Conservation (phyloP, 176 grass and related monocot species). For the Carex myosuroides region DNA sequence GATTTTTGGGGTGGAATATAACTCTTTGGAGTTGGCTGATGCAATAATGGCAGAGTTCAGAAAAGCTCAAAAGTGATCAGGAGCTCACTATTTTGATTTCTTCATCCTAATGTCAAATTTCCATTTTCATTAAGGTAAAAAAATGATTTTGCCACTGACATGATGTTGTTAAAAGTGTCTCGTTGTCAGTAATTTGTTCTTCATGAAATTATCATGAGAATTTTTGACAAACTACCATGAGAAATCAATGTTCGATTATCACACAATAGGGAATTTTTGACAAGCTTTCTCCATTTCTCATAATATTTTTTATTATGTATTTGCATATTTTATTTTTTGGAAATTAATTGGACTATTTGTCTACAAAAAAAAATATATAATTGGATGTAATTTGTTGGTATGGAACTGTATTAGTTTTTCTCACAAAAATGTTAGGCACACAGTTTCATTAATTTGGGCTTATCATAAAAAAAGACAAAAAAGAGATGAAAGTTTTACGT, state of each 20-base stretch:
- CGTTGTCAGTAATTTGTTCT: conserved; percentile 6
- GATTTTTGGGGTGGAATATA: conserved; percentile 74
- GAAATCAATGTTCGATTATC: background rate
- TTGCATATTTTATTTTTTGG: too few species aligned
- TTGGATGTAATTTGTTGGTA: too few species aligned
- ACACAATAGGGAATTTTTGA: background rate
- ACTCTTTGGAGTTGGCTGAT: conserved; percentile 64
- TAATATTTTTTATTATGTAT: too few species aligned
- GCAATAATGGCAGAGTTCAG: conserved; percentile 53
- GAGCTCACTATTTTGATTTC: conserved; percentile 26
- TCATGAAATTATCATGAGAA: background rate
- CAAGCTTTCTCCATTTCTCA: too few species aligned
- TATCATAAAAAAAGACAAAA: background rate
- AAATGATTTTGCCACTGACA: background rate
- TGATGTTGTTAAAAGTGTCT: background rate
- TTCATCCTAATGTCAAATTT: conserved; percentile 15
- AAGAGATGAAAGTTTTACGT: background rate
- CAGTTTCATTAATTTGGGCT: background rate
- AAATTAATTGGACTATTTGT: too few species aligned
- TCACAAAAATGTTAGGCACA: background rate
- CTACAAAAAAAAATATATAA: too few species aligned
- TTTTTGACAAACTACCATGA: background rate
- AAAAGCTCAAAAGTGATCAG: conserved; percentile 42
- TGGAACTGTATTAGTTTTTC: too few species aligned
- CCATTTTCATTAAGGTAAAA: background rate